A percentile compares a stretch with the other conserved stretches of the same genome.
Conservation (phyloP, 495 filamentous ascomycete species). For the Annulohypoxylon maeteangense region DNA sequence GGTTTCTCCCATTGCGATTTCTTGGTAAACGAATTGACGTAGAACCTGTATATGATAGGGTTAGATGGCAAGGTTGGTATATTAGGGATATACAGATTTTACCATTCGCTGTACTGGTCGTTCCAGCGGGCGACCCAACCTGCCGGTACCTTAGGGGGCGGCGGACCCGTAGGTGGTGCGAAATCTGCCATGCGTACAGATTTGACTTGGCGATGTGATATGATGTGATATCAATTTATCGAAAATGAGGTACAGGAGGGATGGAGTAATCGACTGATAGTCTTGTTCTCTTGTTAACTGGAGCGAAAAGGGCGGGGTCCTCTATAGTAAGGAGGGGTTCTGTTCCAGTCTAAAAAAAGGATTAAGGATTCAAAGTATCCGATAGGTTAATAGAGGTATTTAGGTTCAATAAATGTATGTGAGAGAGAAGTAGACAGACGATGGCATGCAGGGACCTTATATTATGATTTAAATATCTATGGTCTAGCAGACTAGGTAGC, state of each 20-base stretch:
- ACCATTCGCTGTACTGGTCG: constrained; percentile 82
- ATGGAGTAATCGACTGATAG: constrained; percentile 15
- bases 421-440: background rate
- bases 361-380: background rate
- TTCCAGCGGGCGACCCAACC: constrained; percentile 89
- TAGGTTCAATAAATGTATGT: background rate
- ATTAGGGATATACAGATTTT: constrained; percentile 35
- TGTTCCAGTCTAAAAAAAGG: constrained; percentile 2
- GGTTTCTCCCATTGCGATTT: constrained; percentile 89
- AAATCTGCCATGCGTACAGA: constrained; percentile 66
- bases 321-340: constrained; percentile 17
- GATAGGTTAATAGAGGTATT: background rate
- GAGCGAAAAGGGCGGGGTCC: constrained; percentile 20
- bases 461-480: too few relatives aligned
- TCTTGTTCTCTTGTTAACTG: background rate
- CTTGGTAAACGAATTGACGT: constrained; percentile 85
- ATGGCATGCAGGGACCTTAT: constrained; percentile 2
- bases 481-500: background rate
- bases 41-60: constrained; percentile 71
- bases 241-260: constrained; percentile 9
- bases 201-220: constrained; percentile 24
- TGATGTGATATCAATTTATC: constrained; percentile 12
- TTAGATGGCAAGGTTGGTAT: background rate
- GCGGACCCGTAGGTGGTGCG: constrained; percentile 77
- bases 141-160: constrained; percentile 85